phyloP scores from a whole-genome alignment of 768 basidiomycete species.

The Ramaria sp. region DNA sequence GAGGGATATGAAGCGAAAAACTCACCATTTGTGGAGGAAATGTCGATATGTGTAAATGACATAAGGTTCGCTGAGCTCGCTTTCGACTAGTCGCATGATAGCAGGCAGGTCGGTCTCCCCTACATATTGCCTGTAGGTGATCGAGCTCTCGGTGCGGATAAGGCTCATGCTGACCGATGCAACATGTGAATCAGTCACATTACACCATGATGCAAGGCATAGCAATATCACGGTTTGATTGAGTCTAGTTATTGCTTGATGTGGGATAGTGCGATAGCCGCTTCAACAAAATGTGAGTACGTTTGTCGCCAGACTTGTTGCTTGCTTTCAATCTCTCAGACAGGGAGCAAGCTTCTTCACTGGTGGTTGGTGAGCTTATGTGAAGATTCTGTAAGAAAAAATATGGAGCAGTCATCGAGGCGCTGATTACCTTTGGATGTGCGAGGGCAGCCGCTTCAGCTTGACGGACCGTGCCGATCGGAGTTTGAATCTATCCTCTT shows the following conservation, averaged over 20 bases:
- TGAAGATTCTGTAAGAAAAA: too few species aligned
- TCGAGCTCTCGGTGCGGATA: slow-evolving; percentile 15
- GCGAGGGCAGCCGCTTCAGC: background rate
- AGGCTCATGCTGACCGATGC: too few species aligned
- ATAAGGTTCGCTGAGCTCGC: slow-evolving; percentile 91
- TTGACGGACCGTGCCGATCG: background rate
- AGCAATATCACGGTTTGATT: background rate
- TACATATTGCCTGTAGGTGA: slow-evolving; percentile 60
- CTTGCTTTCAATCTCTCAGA: too few species aligned
- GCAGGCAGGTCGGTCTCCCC: slow-evolving; percentile 72
- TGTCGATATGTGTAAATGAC: slow-evolving; percentile 95
- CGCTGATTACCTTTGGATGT: background rate
- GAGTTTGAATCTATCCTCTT: background rate
- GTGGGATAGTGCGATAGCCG: background rate
- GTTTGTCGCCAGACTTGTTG: too few species aligned
- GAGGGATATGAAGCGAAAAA: slow-evolving; percentile 11
- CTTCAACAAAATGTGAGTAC: too few species aligned
- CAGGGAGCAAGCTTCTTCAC: background rate
- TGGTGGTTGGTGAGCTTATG: background rate
- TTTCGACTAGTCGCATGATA: slow-evolving; percentile 82
- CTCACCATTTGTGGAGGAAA: slow-evolving; percentile 93
- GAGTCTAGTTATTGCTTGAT: background rate
- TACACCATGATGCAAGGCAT: background rate
- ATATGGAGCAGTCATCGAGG: too few species aligned
- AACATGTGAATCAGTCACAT: background rate